Evolutionary conservation across 2,329 filamentous ascomycete species (phyloP), one percentile per base, ranked within the genome.

Genomic region (Trichoderma sp.): DNA sequence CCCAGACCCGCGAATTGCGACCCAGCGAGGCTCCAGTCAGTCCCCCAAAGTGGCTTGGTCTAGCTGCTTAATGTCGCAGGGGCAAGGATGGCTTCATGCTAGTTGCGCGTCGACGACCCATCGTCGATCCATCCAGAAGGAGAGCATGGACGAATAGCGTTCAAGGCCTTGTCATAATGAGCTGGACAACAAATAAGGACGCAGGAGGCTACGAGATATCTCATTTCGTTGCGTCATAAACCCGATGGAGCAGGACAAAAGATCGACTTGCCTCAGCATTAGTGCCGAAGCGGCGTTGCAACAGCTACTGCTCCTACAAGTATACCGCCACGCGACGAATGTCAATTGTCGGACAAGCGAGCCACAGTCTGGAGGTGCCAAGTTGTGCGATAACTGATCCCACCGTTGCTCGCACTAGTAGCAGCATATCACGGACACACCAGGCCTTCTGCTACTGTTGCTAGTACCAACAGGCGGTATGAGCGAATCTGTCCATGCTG

Each of bases 1-100:
- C 39, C 70, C 64, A 68, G 64, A 63, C 70, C 70, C 63, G 63
- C 56, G 63, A 68, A 72, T 67, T 62, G 70, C 57, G 63, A 68
- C 70, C 70, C 70, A 72, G 61, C 70, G 43, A 63, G 70, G 64
- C 63, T 64, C 57, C 56, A 60, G 57, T 62, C 30, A 36, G 66
- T 47, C 39, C 36, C 63, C 58, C 47, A 58, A 60, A 72, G 60
- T 15, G 70, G 70, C 64, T 69, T 72, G 70, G 70, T 56, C 26
- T 43, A 21, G 43, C 34, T 71, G 56, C 56, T 58, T 53, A 72
- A 72, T 72, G 70, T 72, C 64, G 70, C 70, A 68, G 58, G 70
- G 70, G 58, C 57, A 51, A 32, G 68, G 58, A 68, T 62, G 18
- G 47, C 66, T 64, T 71, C 64, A 57, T 61, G 62, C 70, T 56